Percentiles rank a stretch among this genome's conserved stretches.
phyloP scores from a whole-genome alignment of 192 early-diverging fungal genomes.

The Coemansia nantahalensis region DNA sequence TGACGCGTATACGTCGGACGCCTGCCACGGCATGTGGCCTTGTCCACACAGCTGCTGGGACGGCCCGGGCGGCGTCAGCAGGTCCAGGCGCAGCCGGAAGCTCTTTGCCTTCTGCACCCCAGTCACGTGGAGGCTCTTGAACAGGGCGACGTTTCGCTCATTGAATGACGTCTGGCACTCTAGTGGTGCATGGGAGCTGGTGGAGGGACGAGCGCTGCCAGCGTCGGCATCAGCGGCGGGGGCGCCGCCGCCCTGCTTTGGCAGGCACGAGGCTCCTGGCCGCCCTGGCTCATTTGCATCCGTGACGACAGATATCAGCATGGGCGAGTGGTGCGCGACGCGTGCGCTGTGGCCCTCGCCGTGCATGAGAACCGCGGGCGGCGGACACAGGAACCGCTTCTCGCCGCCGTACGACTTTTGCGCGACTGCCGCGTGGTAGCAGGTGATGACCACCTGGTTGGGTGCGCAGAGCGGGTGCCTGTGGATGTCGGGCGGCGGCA shows the following conservation, averaged over 20 bases:
- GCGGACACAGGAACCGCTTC: constrained; percentile 80
- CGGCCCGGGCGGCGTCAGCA: constrained; percentile 38
- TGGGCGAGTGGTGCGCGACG: constrained; percentile 55
- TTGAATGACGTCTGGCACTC: constrained; percentile 52
- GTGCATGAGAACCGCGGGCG: constrained; percentile 66
- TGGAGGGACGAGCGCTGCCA: constrained; percentile 25
- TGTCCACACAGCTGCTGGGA: constrained; percentile 10
- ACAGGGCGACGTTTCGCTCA: constrained; percentile 56
- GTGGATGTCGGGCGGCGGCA: constrained; percentile 9
- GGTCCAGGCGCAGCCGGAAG: constrained; percentile 69
- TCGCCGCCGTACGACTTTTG: constrained; percentile 96
- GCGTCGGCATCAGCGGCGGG: too few relatives aligned
- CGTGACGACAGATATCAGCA: constrained; percentile 62
- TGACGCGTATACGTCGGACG: constrained; percentile 54
- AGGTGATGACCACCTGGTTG: constrained; percentile 71
- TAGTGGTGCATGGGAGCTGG: constrained; percentile 49
- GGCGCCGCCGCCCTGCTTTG: background rate
- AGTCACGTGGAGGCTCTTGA: constrained; percentile 75
- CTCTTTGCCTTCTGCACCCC: constrained; percentile 78
- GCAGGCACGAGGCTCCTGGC: constrained; percentile 18
- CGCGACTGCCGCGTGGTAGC: constrained; percentile 77
- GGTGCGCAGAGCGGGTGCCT: constrained; percentile 17
- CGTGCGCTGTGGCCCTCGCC: constrained; percentile 41
- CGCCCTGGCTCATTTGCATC: constrained; percentile 50
- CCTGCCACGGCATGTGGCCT: constrained; percentile 13